phyloP scores from a whole-genome alignment of 2,329 filamentous ascomycete genomes.

The Myriosclerotinia curreyana region DNA sequence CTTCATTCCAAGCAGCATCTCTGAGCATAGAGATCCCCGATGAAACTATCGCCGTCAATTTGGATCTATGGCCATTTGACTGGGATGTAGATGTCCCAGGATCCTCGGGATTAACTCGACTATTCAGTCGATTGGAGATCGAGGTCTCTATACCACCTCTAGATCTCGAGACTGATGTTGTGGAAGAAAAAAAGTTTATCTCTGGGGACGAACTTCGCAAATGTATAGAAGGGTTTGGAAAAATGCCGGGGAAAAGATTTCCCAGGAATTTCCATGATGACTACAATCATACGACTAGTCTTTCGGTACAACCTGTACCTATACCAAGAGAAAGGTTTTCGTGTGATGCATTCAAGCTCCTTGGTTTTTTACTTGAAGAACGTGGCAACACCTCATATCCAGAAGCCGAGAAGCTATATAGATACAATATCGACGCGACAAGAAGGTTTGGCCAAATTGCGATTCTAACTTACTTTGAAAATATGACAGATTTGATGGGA shows the following conservation, averaged over 20 bases:
- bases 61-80: background rate
- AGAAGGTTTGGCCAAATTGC: background rate
- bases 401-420: background rate
- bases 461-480: rapidly evolving
- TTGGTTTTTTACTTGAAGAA: rapidly evolving
- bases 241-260: background rate
- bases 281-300: background rate
- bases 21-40: background rate
- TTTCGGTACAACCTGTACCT: no score
- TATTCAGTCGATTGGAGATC: background rate
- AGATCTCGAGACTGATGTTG: background rate
- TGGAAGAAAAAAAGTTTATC: background rate
- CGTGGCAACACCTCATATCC: background rate
- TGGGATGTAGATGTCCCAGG: background rate
- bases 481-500: rapidly evolving
- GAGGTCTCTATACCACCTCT: background rate
- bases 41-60: background rate
- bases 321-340: background rate
- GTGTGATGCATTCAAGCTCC: background rate
- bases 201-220: background rate
- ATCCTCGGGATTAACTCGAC: slow-evolving; percentile 4
- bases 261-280: no score
- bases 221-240: background rate
- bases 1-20: no score
- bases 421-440: background rate